A percentile compares a stretch with the other conserved stretches of the same genome.
Conservation (phyloP, 768 basidiomycete genomes). For the Boletus edulis region DNA sequence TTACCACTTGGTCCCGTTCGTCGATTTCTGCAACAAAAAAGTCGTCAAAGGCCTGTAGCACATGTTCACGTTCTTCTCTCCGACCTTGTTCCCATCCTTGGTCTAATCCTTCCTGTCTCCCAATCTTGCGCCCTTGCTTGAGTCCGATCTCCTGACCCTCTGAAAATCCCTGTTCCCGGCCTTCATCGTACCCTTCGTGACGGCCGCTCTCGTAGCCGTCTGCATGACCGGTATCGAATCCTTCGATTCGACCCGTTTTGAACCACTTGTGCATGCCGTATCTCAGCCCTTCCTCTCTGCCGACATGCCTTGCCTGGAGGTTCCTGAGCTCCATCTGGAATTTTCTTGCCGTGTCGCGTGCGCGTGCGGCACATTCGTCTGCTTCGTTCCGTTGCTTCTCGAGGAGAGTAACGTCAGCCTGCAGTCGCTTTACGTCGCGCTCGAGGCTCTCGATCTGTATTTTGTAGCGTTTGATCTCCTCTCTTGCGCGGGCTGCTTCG, state of each 20-base stretch:
- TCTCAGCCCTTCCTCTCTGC: constrained; percentile 41
- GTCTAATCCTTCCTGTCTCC: constrained; percentile 31
- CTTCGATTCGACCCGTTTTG: constrained; percentile 43
- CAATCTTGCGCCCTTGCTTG: constrained; percentile 30
- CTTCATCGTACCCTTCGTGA: constrained; percentile 41
- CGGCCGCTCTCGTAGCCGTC: constrained; percentile 47
- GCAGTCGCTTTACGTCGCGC: constrained; percentile 40
- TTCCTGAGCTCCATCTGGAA: constrained; percentile 44
- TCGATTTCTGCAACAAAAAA: constrained; percentile 48
- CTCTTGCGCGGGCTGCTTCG: constrained; percentile 39
- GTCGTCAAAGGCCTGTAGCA: constrained; percentile 56
- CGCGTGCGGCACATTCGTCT: constrained; percentile 42
- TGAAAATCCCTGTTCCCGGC: constrained; percentile 38
- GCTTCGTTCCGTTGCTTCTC: constrained; percentile 40
- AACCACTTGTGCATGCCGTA: constrained; percentile 44
- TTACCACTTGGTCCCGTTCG: constrained; percentile 22
- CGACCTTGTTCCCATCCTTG: constrained; percentile 39
- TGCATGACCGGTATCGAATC: constrained; percentile 44
- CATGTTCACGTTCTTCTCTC: constrained; percentile 51
- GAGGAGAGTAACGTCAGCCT: constrained; percentile 26
- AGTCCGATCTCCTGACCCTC: constrained; percentile 37
- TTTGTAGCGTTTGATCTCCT: constrained; percentile 47
- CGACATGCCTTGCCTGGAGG: constrained; percentile 42
- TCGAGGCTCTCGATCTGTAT: constrained; percentile 47
- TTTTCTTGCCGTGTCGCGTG: constrained; percentile 42